A percentile compares a stretch with the other conserved stretches of the same genome.
These are phyloP conservation scores for Hypericum perforatum DNA, from an alignment of 345 rosid genomes.

Conservation along the genomic window DNA sequence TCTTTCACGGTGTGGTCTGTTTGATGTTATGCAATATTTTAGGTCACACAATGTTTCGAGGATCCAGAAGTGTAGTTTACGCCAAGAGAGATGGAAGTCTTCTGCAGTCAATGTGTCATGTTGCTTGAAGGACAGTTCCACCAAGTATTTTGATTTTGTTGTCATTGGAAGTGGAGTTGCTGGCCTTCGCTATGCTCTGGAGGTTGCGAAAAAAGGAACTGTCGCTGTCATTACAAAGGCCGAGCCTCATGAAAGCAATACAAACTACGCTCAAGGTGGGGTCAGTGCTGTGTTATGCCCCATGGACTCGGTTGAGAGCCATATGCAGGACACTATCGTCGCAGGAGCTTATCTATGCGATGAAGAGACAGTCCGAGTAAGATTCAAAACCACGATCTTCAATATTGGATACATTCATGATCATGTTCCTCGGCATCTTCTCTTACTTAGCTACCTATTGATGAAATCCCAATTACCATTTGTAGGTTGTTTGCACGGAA, in stretches of 20 bases:
- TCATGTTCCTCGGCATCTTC: background rate
- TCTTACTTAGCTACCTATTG: constrained; percentile 6
- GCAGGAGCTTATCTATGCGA: constrained; percentile 96
- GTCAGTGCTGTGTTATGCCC: constrained; percentile 95
- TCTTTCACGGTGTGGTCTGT: too few relatives aligned
- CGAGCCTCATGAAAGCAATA: constrained; percentile 95
- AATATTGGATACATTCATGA: too few relatives aligned
- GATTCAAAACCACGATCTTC: constrained; percentile 7
- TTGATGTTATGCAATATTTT: too few relatives aligned
- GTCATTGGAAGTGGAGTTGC: constrained; percentile 98
- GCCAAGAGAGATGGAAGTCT: constrained; percentile 28
- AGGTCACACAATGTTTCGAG: constrained; percentile 20
- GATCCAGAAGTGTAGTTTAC: constrained; percentile 28
- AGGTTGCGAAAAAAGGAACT: constrained; percentile 83
- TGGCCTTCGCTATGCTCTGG: constrained; percentile 88
- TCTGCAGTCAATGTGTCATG: constrained; percentile 20
- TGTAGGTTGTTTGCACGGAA: constrained; percentile 88
- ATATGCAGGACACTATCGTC: constrained; percentile 88
- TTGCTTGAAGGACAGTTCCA: constrained; percentile 35
- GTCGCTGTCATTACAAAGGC: constrained; percentile 93
- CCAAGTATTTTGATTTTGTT: constrained; percentile 74
- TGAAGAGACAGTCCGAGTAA: constrained; percentile 90
- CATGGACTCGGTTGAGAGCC: constrained; percentile 93
- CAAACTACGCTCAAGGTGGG: constrained; percentile 97
- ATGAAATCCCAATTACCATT: constrained; percentile 6